Evolutionary conservation across 2,329 filamentous ascomycete species (phyloP), one percentile per base, ranked within the genome.

Genomic region (Daldinia eschscholtzii): DNA sequence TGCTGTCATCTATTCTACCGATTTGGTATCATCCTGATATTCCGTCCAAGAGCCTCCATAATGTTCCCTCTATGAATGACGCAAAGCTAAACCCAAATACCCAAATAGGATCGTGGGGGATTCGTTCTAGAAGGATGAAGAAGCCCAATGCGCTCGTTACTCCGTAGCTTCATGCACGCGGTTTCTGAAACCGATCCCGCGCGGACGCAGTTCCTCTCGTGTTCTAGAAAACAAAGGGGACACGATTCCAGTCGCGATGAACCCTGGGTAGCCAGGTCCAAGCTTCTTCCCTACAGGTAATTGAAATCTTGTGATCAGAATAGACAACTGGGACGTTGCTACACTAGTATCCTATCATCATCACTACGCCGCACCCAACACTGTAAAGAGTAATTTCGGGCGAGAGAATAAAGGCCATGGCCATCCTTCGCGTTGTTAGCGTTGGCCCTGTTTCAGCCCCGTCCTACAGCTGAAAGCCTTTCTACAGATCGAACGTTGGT

Each of bases 11-110:
- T 59, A 42, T 37, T 56, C 55, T 58, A 44, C 58, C 41, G 48
- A 68, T 65, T 56, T 46, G 50, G 62, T 59, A 44, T 26, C 50
- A 52, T 48, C n/a, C 7, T 57, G 48, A 57, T 62, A 59, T 33
- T 23, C 39, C 37, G 56, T 33, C 12, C 28, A 13, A 37, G 30
- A 48, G 30, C 30, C 52, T 37, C 33, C n/a, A 23, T 37, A 23
- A 7, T 35, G 33, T 3, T 55, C 20, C 52, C 52, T 6, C 13
- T 9, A 9, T 35, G 30, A 10, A 55, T 23, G 33, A 55, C 52
- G 52, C 30, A 23, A 55, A 20, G 33, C 20, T 30, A n/a, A 37
- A 26, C 10, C 18, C 18, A 55, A 35, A 37, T 37, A 5, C 23
- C 2, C 30, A 35, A 55, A 30, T 35, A 55, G 52, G 52, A 55